These are phyloP conservation scores for Boletales sp. DNA, from an alignment of 768 basidiomycete species.

Conservation along the genomic window DNA sequence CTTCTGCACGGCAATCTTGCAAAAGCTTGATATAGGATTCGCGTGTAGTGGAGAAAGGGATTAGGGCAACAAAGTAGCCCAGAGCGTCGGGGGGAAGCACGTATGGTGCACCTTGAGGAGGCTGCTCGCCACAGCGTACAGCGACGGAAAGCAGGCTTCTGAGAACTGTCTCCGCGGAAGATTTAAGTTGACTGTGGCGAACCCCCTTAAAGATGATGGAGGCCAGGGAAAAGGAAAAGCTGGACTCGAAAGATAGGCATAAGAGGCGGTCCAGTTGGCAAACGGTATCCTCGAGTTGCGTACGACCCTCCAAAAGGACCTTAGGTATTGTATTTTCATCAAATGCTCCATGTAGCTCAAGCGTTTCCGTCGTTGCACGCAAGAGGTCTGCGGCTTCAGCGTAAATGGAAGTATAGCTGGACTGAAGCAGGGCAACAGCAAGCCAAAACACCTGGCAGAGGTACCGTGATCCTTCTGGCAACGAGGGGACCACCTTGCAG, in stretches of 20 bases:
- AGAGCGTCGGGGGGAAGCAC: conserved; percentile 57
- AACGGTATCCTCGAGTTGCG: conserved; percentile 62
- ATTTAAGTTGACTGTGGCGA: conserved; percentile 60
- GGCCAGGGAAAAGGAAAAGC: conserved; percentile 80
- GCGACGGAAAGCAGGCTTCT: conserved; percentile 63
- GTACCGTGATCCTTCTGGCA: conserved; percentile 69
- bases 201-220: conserved; percentile 85
- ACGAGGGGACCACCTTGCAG: conserved; percentile 68
- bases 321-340: conserved; percentile 47
- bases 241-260: conserved; percentile 71
- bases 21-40: conserved; percentile 58
- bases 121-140: conserved; percentile 37
- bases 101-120: conserved; percentile 39
- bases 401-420: conserved; percentile 68
- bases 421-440: conserved; percentile 78
- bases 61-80: conserved; percentile 76
- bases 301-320: conserved; percentile 62
- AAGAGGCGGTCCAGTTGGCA: conserved; percentile 70
- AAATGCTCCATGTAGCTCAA: conserved; percentile 61
- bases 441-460: conserved; percentile 81
- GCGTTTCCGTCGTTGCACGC: conserved; percentile 57
- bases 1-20: conserved; percentile 56
- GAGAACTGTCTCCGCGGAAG: conserved; percentile 58
- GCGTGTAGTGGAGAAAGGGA: conserved; percentile 62
- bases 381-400: conserved; percentile 68